phyloP scores from a whole-genome alignment of 805 yeast genomes.

The Komagataella populi region DNA sequence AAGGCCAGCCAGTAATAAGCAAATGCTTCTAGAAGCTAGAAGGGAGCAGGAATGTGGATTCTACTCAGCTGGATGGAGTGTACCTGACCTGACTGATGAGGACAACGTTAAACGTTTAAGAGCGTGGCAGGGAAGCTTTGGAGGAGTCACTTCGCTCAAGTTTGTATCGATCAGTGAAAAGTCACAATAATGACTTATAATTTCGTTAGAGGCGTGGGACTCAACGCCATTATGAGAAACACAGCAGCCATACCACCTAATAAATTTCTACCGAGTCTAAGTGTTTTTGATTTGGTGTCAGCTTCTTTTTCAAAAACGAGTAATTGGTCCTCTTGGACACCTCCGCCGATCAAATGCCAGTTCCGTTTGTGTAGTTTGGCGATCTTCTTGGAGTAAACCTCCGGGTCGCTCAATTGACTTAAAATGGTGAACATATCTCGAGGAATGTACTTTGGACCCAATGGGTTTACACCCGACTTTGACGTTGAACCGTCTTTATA shows the following conservation, averaged over 20 bases:
- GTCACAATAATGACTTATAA: neutral
- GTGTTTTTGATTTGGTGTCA: neutral
- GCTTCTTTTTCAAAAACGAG: conserved; percentile 24
- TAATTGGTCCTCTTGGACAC: conserved; percentile 18
- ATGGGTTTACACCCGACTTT: conserved; percentile 21
- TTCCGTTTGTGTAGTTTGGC: conserved; percentile 27
- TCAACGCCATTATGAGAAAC: neutral
- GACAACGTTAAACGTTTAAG: conserved; percentile 46
- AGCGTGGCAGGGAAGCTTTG: conserved; percentile 73
- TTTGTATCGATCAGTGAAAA: neutral
- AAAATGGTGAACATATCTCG: conserved; percentile 29
- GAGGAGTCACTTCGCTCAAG: conserved; percentile 31
- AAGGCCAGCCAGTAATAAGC: conserved; percentile 67
- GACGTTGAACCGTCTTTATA: conserved; percentile 20
- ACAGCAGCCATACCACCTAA: neutral
- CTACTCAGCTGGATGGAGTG: conserved; percentile 50
- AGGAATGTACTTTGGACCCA: conserved; percentile 19
- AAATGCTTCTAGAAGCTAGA: conserved; percentile 49
- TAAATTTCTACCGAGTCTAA: neutral
- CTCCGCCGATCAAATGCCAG: conserved; percentile 47
- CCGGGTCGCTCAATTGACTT: conserved; percentile 24
- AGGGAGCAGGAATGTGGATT: conserved; percentile 47
- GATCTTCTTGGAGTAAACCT: conserved; percentile 19
- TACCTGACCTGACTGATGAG: conserved; percentile 60
- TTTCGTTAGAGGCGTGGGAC: neutral